Evolutionary conservation across 257 asterid species (phyloP), one percentile per base, ranked within the genome.

Genomic region (Cordia subcordata): DNA sequence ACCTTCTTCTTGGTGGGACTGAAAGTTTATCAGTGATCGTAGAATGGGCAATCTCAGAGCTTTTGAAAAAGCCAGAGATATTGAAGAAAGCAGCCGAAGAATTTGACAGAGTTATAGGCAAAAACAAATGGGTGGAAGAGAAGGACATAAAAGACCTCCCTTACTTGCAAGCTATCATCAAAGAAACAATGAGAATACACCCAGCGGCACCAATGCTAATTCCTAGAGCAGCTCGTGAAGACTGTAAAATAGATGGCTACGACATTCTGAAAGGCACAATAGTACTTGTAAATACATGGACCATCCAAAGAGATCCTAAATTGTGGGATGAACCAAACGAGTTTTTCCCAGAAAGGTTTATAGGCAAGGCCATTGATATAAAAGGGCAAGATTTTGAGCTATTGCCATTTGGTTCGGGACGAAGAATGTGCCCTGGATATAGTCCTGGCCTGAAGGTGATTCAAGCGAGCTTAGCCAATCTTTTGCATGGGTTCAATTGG

Each of bases 21-120:
- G 96, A 88, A 75, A 91, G 94, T 73, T 85, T 96, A 0, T 87
- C 98, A 0, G 85, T 84, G 59, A 85, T 94, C 0, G 94, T 85
- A 8, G 98, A 91, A 60, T 91, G 98, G 98, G 98, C 98, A 17
- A 69, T 91, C 14, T 76, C 98, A 0, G 95, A 91, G 72, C 71
- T 91, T 21, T 11, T 91, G 21, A 91, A 81, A 33, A 85, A 74
- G 17, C 96, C 98, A 0, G 77, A 82, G 14, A 45, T 79, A 17
- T 70, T 91, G 62, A 39, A 69, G 13, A 83, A 71, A 61, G 95
- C 95, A 13, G 75, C 77, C 0, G 88, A 85, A 16, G 96, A 91
- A 49, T 75, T 91, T 0, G 98, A 85, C 53, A 54, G 84, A 0
- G 94, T 88, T 0, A 81, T 85, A 0, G 96, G 96, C 0, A 67